Base-by-base conservation (phyloP, 2,329 filamentous ascomycete species). In the Botrytis galanthina region DNA sequence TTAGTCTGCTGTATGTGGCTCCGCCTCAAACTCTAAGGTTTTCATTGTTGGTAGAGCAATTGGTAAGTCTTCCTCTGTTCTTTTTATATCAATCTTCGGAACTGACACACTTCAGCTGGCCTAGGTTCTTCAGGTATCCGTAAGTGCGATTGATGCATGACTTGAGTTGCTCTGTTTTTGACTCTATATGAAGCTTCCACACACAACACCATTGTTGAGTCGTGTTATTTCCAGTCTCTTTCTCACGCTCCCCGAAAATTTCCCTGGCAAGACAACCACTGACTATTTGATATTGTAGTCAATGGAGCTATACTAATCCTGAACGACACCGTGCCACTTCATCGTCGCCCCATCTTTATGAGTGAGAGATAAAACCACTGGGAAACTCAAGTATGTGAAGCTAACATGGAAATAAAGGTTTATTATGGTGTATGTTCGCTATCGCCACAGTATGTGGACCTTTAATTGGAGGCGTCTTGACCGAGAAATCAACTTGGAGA, bases 341-440 rank as follows among this genome's bases (percentile, higher is more conserved):
- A 73, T n/a, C 72, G 73, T 42, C 73, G 75, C 51, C 73, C 76
- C 18, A 26, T 74, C 3, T 74, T 68, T 29, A 63, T 61, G 29
- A 70, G 71, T 67, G 51, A 37, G 12, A 48, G 5, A 44, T 18
- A 22, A 20, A 3, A 16, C 5, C 4, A 14, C 16, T 10, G 0
- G 2, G 20, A n/a, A 26, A 12, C 29, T 16, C 51, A 37, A 10
- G 6, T 18, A 20, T 20, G 1, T 10, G 1, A 37, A 67, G 63
- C 63, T 51, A 51, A 67, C 22, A 10, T 37, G 3, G n/a, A 35
- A 20, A 48, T 10, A 2, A 35, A 67, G 63, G 32, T 18, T 12
- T 77, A 26, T 54, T 75, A 4, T 72, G 74, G 6, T 73, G 71
- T 8, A 87, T 92, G 0, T 92, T 90, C 90, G 76, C 72, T 3